Evolutionary conservation across 345 rosid species (phyloP).

Genomic region (Aurinia saxatilis): DNA sequence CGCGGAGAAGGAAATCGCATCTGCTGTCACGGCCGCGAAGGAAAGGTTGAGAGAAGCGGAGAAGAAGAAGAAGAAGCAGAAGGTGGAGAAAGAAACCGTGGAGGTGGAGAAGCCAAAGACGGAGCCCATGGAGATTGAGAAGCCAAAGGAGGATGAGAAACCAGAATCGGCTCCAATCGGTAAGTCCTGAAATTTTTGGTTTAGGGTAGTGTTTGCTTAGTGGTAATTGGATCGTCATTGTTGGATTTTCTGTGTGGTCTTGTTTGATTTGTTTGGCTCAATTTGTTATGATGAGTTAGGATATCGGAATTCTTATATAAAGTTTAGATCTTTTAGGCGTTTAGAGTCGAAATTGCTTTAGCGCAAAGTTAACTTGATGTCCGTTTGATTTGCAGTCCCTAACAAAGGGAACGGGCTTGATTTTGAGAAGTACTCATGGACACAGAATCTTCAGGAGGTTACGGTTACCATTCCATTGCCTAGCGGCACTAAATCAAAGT

Average conservation of each 20-base stretch:
- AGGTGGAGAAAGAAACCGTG: too few species aligned
- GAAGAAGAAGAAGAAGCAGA: too few species aligned
- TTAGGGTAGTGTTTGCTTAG: not conserved
- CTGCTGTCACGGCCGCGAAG: too few species aligned
- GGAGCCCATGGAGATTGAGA: constrained; percentile 19
- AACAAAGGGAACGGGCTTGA: constrained; percentile 90
- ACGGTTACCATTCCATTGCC: constrained; percentile 65
- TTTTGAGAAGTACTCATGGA: constrained; percentile 83
- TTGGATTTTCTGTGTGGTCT: too few species aligned
- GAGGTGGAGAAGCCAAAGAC: too few species aligned
- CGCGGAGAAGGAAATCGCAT: too few species aligned
- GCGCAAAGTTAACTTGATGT: not conserved
- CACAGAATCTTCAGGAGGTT: constrained; percentile 84
- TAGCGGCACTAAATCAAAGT: constrained; percentile 65
- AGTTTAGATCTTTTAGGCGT: constrained; percentile 9
- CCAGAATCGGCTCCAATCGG: not conserved
- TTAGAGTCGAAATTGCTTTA: not conserved
- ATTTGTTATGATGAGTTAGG: not conserved
- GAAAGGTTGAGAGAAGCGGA: too few species aligned
- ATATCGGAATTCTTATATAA: not conserved
- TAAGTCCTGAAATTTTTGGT: not conserved
- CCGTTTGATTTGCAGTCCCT: constrained; percentile 43
- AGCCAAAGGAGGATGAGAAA: constrained; percentile 11
- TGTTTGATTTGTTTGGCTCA: not conserved
- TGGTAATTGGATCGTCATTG: not conserved